Base-by-base conservation (phyloP, 148 eudicot genomes). In the Pharnaceum exiguum region DNA sequence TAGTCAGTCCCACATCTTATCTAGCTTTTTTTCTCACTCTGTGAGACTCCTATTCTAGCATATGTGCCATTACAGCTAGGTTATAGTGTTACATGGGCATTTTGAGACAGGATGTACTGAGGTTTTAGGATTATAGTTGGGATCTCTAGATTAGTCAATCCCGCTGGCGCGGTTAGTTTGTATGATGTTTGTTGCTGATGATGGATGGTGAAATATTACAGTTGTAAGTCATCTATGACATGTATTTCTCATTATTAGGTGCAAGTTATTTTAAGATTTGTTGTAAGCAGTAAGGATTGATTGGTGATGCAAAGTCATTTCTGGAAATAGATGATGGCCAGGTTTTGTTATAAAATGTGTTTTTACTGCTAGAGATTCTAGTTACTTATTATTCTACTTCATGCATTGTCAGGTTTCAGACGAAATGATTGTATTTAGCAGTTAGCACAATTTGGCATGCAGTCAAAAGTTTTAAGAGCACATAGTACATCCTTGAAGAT, bases 71-170 rank as follows among this genome's bases (percentile, higher is more conserved):
- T 56, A 55, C 24, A 46, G 19, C 16, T 55, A 33, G 60, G 62
- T 55, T 38, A 29, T 65, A 65, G 45, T 10, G 9, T 42, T 38
- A 32, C 67, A 32, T 33, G 15, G 43, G 51, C 16, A 54, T 65
- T 54, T 65, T 33, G 55, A 47, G 60, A 55, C 70, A 66, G 40
- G 46, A 45, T 7, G 11, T 49, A 26, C 15, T 49, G 38, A 7
- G 36, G 44, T 37, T 27, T 18, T 57, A 66, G 70, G 63, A 66
- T 33, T 66, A n/a, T n/a, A 66, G 70, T 57, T 27, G 16, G 48
- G 57, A 7, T 47, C 46, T 31, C 12, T 55, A 54, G 60, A 32
- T 57, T 43, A 39, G 49, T 44, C 30, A 48, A 51, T 54, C 30
- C 38, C 30, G 52, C 49, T 63, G 59, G 43, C 43, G 67, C 56